phyloP scores from a whole-genome alignment of 192 early-diverging fungal genomes.

The Anaeromyces robustus region DNA sequence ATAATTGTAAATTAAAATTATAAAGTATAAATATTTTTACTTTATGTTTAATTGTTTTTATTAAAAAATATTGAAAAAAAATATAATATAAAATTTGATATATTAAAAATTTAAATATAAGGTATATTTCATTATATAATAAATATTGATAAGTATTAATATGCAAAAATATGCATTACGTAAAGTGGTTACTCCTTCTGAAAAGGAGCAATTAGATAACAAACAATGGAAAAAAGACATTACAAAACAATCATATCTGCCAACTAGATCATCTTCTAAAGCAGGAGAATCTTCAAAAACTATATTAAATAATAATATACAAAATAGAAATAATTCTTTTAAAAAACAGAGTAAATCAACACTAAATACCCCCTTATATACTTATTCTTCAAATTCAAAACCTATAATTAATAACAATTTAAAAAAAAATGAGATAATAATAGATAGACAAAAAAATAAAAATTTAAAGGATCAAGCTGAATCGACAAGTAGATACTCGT shows the following conservation, averaged over 20 bases:
- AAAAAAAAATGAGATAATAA: no score
- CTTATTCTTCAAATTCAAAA: not conserved
- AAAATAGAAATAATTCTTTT: not conserved
- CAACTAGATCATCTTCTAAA: not conserved
- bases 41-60: no score
- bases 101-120: no score
- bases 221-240: not conserved
- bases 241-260: not conserved
- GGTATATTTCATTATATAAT: no score
- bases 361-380: not conserved
- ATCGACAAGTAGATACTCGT: no score
- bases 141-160: not conserved
- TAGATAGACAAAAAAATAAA: no score
- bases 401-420: no score
- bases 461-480: not conserved
- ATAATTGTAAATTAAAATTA: no score
- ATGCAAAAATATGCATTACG: not conserved
- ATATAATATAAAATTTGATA: no score
- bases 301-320: not conserved
- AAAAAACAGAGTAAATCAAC: not conserved
- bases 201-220: not conserved
- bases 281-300: not conserved
- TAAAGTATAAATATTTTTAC: no score
- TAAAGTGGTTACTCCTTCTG: not conserved
- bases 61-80: no score